Conservation (phyloP, 257 asterid genomes). For the Cinchona pubescens region DNA sequence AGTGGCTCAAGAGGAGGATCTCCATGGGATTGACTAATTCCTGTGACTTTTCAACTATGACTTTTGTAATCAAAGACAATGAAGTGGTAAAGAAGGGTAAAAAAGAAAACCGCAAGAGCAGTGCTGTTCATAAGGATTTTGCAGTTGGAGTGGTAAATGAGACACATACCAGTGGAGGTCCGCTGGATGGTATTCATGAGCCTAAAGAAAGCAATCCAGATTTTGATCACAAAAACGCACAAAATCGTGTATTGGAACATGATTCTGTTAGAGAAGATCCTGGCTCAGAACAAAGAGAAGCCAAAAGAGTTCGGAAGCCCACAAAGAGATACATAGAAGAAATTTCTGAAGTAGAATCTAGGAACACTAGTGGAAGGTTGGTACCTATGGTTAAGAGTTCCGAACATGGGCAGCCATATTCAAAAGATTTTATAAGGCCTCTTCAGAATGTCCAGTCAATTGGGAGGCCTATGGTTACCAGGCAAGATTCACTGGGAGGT, state of each 20-base stretch:
- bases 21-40: conserved; percentile 90
- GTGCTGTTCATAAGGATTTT: conserved; percentile 39
- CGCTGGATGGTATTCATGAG: conserved; percentile 28
- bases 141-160: conserved; percentile 40
- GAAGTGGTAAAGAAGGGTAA: conserved; percentile 50
- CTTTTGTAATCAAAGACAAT: conserved; percentile 54
- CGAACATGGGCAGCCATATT: conserved; percentile 32
- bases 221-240: conserved; percentile 29
- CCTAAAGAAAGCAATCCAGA: conserved; percentile 29
- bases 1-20: conserved; percentile 92
- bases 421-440: conserved; percentile 36
- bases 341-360: conserved; percentile 69
- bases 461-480: conserved; percentile 50
- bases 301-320: conserved; percentile 87
- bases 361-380: conserved; percentile 55
- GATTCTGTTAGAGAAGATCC: conserved; percentile 47
- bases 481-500: conserved; percentile 85
- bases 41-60: conserved; percentile 71
- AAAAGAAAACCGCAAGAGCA: conserved; percentile 37
- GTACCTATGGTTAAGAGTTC: conserved; percentile 31
- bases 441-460: conserved; percentile 39
- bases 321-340: conserved; percentile 89
- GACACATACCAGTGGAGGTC: conserved; percentile 30
- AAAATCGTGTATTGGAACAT: conserved; percentile 29
- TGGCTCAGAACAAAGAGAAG: conserved; percentile 47